These are phyloP conservation scores for Claviceps spartinae DNA, from an alignment of 2,329 filamentous ascomycete genomes.

Conservation along the genomic window DNA sequence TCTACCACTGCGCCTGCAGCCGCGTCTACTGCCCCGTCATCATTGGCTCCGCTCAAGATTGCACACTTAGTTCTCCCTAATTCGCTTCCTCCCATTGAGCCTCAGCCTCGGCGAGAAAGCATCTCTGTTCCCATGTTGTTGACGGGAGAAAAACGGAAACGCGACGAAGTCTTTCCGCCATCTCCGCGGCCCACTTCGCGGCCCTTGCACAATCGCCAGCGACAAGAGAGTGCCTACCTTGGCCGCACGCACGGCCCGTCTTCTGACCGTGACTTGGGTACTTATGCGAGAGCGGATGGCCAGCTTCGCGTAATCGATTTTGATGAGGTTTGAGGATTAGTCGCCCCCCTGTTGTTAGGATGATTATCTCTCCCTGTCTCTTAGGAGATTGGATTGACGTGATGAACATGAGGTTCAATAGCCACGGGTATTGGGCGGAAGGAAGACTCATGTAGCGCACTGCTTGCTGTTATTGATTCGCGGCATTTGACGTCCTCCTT, in stretches of 20 bases:
- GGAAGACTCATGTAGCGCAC: too few relatives aligned
- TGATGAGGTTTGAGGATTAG: slow-evolving; percentile 10
- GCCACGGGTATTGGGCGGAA: too few relatives aligned
- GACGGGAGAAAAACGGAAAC: slow-evolving; percentile 24
- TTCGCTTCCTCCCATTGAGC: slow-evolving; percentile 20
- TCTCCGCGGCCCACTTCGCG: slow-evolving; percentile 4
- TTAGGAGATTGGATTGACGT: too few relatives aligned
- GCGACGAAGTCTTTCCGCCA: slow-evolving; percentile 21
- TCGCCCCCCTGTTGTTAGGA: not conserved
- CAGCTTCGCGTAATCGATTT: slow-evolving; percentile 16
- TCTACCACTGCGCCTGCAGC: slow-evolving; percentile 8
- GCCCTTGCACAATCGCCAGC: slow-evolving; percentile 24
- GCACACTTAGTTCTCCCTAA: slow-evolving; percentile 19
- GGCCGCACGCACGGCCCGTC: slow-evolving; percentile 12
- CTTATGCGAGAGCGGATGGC: slow-evolving; percentile 24
- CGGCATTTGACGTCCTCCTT: too few relatives aligned
- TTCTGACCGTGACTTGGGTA: slow-evolving; percentile 18
- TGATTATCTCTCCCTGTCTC: not conserved
- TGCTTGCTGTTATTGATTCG: too few relatives aligned
- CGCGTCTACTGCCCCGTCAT: slow-evolving; percentile 10
- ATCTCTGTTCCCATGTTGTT: slow-evolving; percentile 11
- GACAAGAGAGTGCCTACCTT: slow-evolving; percentile 21
- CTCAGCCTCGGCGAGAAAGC: slow-evolving; percentile 14
- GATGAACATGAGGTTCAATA: too few relatives aligned
- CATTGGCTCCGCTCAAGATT: slow-evolving; percentile 25